Percentiles rank a stretch among this genome's conserved stretches.
Conservation (phyloP, 2,329 filamentous ascomycete genomes). For the Cladosporium cucumerinum region DNA sequence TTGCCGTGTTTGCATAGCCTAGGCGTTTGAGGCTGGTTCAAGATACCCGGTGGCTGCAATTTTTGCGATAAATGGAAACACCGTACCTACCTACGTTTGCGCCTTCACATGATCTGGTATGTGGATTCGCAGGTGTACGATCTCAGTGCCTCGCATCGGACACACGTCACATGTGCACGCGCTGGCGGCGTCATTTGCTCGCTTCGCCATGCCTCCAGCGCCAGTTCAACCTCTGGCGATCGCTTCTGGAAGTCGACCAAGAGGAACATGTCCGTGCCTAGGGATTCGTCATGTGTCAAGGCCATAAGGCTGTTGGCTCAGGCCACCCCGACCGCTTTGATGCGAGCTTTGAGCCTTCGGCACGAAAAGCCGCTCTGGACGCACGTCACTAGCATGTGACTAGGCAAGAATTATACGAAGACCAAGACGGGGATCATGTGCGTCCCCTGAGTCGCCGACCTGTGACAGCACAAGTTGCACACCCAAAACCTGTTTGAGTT, state of each 20-base stretch:
- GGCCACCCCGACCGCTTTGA: background rate
- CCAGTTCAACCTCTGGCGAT: background rate
- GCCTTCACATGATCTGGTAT: background rate
- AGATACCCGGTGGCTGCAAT: constrained; percentile 11
- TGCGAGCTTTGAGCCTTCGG: background rate
- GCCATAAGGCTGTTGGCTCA: background rate
- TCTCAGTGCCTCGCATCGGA: background rate
- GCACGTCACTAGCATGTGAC: constrained; percentile 2
- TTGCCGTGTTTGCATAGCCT: background rate
- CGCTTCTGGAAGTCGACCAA: constrained; percentile 1
- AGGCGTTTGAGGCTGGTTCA: constrained; percentile 11
- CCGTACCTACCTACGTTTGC: background rate
- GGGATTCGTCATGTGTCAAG: background rate
- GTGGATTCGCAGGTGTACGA: background rate
- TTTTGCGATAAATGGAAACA: constrained; percentile 6
- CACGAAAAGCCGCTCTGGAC: background rate
- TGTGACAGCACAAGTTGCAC: background rate
- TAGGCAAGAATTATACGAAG: background rate
- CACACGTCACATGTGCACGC: background rate
- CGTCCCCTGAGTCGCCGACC: background rate
- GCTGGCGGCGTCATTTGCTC: background rate
- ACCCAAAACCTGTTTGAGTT: constrained; percentile 5
- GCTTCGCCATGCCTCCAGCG: background rate
- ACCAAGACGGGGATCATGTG: constrained; percentile 6
- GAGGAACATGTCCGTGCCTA: background rate